A percentile compares a stretch with the other conserved stretches of the same genome.
Conservation (phyloP, 2,329 filamentous ascomycete genomes). For the Colletotrichum tofieldiae region DNA sequence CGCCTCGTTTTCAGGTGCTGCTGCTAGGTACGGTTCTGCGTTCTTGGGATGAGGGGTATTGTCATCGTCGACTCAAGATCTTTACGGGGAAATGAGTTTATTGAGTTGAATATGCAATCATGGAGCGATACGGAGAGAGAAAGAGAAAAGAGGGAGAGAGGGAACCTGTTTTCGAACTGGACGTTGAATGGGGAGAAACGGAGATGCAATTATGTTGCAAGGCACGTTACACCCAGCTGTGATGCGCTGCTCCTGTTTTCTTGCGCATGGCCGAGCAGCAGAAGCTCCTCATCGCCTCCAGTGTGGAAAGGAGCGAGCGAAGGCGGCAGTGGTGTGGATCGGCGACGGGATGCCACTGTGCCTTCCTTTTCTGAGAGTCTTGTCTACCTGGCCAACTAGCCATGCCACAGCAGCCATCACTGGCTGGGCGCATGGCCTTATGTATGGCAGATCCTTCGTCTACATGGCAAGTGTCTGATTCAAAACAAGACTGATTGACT, state of each 20-base stretch:
- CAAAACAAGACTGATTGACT: background rate
- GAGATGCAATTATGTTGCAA: constrained; percentile 15
- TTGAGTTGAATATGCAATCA: constrained; percentile 1
- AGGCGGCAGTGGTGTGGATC: constrained; percentile 5
- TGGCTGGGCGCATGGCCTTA: background rate
- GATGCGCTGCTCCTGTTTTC: constrained; percentile 18
- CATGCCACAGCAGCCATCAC: constrained; percentile 4
- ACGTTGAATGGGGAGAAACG: background rate
- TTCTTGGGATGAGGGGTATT: background rate
- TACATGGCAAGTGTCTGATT: background rate
- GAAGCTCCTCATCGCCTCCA: background rate
- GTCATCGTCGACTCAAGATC: background rate
- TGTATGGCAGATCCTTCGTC: background rate
- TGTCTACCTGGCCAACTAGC: background rate
- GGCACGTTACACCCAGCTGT: constrained; percentile 25
- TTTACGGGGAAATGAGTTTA: background rate
- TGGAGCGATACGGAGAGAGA: background rate
- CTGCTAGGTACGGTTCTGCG: background rate
- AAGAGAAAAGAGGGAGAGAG: background rate
- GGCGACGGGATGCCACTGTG: constrained; percentile 16
- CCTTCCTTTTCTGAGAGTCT: constrained; percentile 1
- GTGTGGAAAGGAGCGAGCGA: constrained; percentile 6
- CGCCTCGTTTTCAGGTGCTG: constrained; percentile 4
- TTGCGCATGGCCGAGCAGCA: background rate
- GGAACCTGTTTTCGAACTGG: background rate